Base-by-base conservation (phyloP, 768 basidiomycete genomes). In the Calocybe cyanea region DNA sequence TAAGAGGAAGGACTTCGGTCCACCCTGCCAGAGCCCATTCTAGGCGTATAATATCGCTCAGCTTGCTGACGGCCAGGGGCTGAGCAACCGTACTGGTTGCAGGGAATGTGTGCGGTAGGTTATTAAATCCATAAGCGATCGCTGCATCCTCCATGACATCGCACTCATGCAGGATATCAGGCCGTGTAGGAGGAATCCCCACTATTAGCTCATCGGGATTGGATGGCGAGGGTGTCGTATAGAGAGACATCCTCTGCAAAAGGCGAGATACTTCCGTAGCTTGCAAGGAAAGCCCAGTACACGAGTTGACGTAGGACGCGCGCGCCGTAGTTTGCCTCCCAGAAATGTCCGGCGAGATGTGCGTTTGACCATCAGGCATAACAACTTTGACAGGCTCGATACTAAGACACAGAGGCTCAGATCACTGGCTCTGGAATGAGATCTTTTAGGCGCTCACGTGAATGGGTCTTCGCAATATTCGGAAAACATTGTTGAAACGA, bases 141-240 rank as follows among this genome's bases (percentile, higher is more conserved):
- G 96, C 96, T 2, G 87, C 92, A 53, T 99, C 96, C 62, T 99
- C 96, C 85, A 99, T 88, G 61, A 98, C 79, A 62, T 99, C 96
- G 59, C 94, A 96, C 63, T 98, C 93, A 62, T 99, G 96, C 44
- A 99, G 71, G 54, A 99, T 97, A 61, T 99, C 96, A 1, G 96
- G 93, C 30, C 96, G 81, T n/a, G 93, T 97, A n/a, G 88, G 75
- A 4, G 96, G 95, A 38, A 99, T 76, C 25, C 80, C 69, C 20
- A 98, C 85, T 14, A 75, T 57, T 34, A 99, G 72, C 55, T 80
- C 76, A 57, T 97, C 93, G 0, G 66, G 60, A 49, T 82, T 71
- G 20, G 67, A 63, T 1, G 76, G 46, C 2, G 85, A 83, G 19
- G 78, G 65, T 15, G 67, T 58, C 0, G 83, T 73, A 31, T 73